Base-by-base conservation (phyloP, 108 stramenopile species). In the Mayamaea pseudoterrestris region DNA sequence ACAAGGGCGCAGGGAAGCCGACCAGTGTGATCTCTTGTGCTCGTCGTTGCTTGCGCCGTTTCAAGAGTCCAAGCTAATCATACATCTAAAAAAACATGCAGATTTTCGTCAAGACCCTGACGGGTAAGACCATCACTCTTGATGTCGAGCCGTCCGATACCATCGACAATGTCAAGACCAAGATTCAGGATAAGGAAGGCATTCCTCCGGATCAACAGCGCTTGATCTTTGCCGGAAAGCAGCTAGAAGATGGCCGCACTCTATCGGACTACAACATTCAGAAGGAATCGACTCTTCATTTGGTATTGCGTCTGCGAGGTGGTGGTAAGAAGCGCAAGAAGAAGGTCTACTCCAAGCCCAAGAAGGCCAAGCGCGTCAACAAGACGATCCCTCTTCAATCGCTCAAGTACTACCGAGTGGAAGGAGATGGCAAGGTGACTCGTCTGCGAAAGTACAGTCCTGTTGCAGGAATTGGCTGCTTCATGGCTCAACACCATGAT, bases 271-370 rank as follows among this genome's bases (percentile, higher is more conserved):
- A 94, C 94, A 94, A 93, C 79, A 94, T 98, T 68, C 93, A 96
- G 68, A 93, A 94, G 80, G 96, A 95, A 67, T 86, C 91, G 35
- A 94, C 93, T 22, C 76, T 95, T 41, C 89, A 93, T 60, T 58
- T 95, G 51, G 89, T 95, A 13, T 77, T 95, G 30, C 81, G 90
- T 50, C 74, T 95, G 34, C 72, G 89, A 40, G 94, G 94, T 46
- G 93, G 94, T 56, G 92, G 87, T 54, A 93, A 93, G 85, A 94
- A 94, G 86, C 80, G 93, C 62, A 94, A 94, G 76, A 94, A 94
- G 75, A 94, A 94, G 87, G 82, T 83, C 36, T 99, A 89, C 89
- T 94, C 93, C 82, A 95, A 95, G 83, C 98, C 98, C 63, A 99
- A 99, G 95, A 98, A 98, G 94, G 72, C 71, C 41, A 95, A 97